Percentiles rank a stretch among this genome's conserved stretches.
Evolutionary conservation across 23 red algal genomes (phyloP).

Genomic region (Agarophyton chilense): DNA sequence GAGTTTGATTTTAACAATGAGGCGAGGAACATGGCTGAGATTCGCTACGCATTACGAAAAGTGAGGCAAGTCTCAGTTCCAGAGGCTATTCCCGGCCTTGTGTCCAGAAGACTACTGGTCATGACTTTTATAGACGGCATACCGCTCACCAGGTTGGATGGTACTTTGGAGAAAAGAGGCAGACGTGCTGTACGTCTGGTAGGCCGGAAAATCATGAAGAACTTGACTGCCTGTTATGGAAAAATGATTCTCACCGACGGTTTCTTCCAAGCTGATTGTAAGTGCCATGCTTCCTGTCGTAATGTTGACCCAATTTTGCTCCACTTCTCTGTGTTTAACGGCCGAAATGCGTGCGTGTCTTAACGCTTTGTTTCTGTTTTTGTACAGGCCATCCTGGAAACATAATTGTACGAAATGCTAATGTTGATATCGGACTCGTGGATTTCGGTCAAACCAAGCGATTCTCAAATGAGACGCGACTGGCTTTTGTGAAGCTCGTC

Average conservation of each 20-base stretch:
- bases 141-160: slow-evolving; percentile 64
- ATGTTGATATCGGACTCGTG: slow-evolving; percentile 68
- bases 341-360: neutral
- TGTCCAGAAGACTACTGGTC: slow-evolving; percentile 60
- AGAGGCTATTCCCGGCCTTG: slow-evolving; percentile 46
- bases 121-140: slow-evolving; percentile 84
- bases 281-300: neutral
- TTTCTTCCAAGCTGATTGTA: slow-evolving; percentile 94
- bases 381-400: slow-evolving; percentile 87
- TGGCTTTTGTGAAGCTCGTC: slow-evolving; percentile 66
- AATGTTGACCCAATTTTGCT: neutral
- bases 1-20: slow-evolving; percentile 89
- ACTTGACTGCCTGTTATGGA: slow-evolving; percentile 74
- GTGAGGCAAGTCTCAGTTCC: slow-evolving; percentile 42
- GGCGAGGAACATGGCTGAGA: slow-evolving; percentile 52
- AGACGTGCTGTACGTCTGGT: slow-evolving; percentile 21
- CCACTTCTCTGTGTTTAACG: no score
- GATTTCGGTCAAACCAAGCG: slow-evolving; percentile 93
- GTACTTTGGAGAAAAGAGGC: slow-evolving; percentile 8
- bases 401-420: slow-evolving; percentile 58
- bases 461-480: slow-evolving; percentile 39
- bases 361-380: neutral
- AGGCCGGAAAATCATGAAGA: slow-evolving; percentile 56
- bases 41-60: slow-evolving; percentile 27
- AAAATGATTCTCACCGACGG: slow-evolving; percentile 85